Percentiles rank a stretch among this genome's conserved stretches.
These are phyloP conservation scores for Phytophthora melonis DNA, from an alignment of 352 stramenopile species.

Conservation along the genomic window DNA sequence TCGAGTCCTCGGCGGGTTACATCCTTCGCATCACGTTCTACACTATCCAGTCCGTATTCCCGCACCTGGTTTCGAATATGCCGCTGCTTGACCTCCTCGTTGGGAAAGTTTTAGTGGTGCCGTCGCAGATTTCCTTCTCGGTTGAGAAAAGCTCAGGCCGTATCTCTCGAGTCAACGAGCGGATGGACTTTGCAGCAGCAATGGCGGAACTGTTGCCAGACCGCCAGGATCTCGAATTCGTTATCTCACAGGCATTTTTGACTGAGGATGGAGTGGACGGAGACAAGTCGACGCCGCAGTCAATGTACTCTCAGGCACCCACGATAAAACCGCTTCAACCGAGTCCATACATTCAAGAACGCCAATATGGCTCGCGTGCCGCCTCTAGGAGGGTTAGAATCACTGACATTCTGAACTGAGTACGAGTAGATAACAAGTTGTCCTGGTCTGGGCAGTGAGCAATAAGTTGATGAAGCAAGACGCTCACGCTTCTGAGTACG, in stretches of 20 bases:
- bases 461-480: too few species aligned
- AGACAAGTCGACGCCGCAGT: too few species aligned
- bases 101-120: slow-evolving; percentile 13
- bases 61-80: slow-evolving; percentile 8
- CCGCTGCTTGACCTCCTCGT: slow-evolving; percentile 3
- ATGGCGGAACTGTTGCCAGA: slow-evolving; percentile 15
- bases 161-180: slow-evolving; percentile 7
- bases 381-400: not conserved
- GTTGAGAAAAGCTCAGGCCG: slow-evolving; percentile 2
- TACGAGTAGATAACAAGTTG: not conserved
- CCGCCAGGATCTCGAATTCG: not conserved
- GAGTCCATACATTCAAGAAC: not conserved
- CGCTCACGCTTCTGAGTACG: too few species aligned
- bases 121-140: slow-evolving; percentile 7
- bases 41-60: slow-evolving; percentile 11
- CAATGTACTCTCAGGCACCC: too few species aligned
- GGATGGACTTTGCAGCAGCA: slow-evolving; percentile 10
- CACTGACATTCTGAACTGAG: not conserved
- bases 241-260: not conserved
- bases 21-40: slow-evolving; percentile 9
- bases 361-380: not conserved
- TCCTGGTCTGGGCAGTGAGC: too few species aligned
- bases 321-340: not conserved
- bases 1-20: slow-evolving; percentile 1
- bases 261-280: not conserved